Evolutionary conservation across 1,284 basidiomycete species (phyloP).

Genomic region (Cyathus pygmaeus): DNA sequence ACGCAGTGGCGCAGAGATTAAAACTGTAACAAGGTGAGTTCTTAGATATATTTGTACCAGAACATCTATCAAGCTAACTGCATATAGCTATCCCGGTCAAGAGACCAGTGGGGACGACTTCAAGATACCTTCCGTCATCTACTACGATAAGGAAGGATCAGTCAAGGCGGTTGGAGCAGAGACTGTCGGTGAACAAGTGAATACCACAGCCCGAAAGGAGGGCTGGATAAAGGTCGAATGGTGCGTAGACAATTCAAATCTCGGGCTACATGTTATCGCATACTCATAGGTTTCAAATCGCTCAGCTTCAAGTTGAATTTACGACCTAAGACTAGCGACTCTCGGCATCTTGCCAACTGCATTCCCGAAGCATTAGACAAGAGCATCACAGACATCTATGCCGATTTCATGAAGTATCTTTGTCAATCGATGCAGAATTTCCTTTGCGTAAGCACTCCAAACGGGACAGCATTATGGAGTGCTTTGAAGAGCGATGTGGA

Average conservation of each 20-base stretch:
- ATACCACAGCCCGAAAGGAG: slow-evolving; percentile 36
- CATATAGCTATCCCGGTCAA: slow-evolving; percentile 43
- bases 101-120: slow-evolving; percentile 41
- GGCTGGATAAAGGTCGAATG: slow-evolving; percentile 44
- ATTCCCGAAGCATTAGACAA: slow-evolving; percentile 55
- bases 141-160: slow-evolving; percentile 40
- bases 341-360: slow-evolving; percentile 46
- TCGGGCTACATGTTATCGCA: background rate
- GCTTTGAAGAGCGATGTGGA: slow-evolving; percentile 39
- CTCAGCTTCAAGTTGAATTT: slow-evolving; percentile 19
- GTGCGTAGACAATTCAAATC: too few species aligned
- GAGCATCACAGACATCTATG: slow-evolving; percentile 55
- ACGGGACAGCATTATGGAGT: slow-evolving; percentile 45
- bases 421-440: slow-evolving; percentile 55
- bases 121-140: slow-evolving; percentile 48
- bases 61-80: background rate
- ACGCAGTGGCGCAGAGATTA: slow-evolving; percentile 57
- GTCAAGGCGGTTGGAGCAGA: slow-evolving; percentile 45
- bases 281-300: background rate
- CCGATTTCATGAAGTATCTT: slow-evolving; percentile 64
- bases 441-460: slow-evolving; percentile 59
- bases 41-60: background rate
- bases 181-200: slow-evolving; percentile 32
- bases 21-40: slow-evolving; percentile 54
- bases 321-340: slow-evolving; percentile 46